A percentile compares a stretch with the other conserved stretches of the same genome.
phyloP scores from a whole-genome alignment of 2,329 filamentous ascomycete genomes.

The Dissoconium aciculare region DNA sequence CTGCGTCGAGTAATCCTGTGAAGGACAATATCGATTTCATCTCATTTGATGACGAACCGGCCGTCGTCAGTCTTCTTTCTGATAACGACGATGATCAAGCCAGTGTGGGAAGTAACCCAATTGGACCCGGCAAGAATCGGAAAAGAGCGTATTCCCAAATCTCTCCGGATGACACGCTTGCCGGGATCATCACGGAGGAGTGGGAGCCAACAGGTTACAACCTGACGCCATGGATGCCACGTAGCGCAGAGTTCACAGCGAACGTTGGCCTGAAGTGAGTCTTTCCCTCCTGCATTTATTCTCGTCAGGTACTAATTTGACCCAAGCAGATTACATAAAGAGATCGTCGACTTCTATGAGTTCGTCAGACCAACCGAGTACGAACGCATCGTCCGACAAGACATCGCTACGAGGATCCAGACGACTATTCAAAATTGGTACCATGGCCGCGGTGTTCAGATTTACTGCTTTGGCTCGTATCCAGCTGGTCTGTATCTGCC shows the following conservation, averaged over 20 bases:
- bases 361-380: slow-evolving; percentile 64
- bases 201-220: slow-evolving; percentile 29
- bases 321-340: slow-evolving; percentile 55
- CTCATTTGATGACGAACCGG: slow-evolving; percentile 42
- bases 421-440: slow-evolving; percentile 36
- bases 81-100: slow-evolving; percentile 18
- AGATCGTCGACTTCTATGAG: slow-evolving; percentile 77
- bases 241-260: slow-evolving; percentile 31
- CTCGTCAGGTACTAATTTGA: slow-evolving; percentile 2
- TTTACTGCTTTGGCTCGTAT: slow-evolving; percentile 83
- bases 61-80: slow-evolving; percentile 22
- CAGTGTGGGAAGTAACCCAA: background rate
- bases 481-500: slow-evolving; percentile 60
- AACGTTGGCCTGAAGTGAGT: slow-evolving; percentile 16
- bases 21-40: slow-evolving; percentile 65
- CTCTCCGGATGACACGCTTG: slow-evolving; percentile 21
- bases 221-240: slow-evolving; percentile 47
- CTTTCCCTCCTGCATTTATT: slow-evolving; percentile 4
- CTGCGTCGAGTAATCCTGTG: slow-evolving; percentile 26
- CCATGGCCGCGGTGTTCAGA: slow-evolving; percentile 35
- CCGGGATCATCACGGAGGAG: slow-evolving; percentile 27
- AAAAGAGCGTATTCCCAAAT: slow-evolving; percentile 34
- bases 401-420: slow-evolving; percentile 57
- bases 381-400: slow-evolving; percentile 59
- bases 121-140: slow-evolving; percentile 47